Evolutionary conservation across 2,329 filamentous ascomycete species (phyloP).

Genomic region (Xylaria sp.): DNA sequence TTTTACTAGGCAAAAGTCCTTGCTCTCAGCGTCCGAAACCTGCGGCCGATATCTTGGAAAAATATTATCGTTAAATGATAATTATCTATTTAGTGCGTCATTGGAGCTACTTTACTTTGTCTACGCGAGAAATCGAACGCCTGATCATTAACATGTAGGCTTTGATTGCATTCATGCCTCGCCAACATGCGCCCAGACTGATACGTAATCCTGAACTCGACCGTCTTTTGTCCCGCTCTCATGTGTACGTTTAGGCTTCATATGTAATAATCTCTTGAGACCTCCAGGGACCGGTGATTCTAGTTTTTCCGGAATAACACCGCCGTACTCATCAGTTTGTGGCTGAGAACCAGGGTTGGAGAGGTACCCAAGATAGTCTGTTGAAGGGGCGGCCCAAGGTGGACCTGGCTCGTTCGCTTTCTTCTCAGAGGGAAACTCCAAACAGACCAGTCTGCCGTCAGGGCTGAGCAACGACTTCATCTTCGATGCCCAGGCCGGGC

Average conservation of each 20-base stretch:
- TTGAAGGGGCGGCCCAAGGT: constrained; percentile 75
- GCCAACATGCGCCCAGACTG: constrained; percentile 57
- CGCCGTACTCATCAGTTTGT: constrained; percentile 62
- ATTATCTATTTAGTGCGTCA: no score
- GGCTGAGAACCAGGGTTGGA: constrained; percentile 74
- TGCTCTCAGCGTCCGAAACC: no score
- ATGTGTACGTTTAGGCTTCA: constrained; percentile 63
- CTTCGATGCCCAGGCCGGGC: constrained; percentile 53
- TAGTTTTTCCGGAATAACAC: constrained; percentile 50
- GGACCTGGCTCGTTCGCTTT: constrained; percentile 72
- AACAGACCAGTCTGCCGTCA: constrained; percentile 65
- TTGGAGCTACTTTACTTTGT: no score
- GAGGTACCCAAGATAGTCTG: constrained; percentile 78
- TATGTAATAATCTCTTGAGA: constrained; percentile 58
- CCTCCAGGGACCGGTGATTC: constrained; percentile 52
- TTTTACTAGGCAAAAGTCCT: no score
- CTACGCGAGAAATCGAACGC: no score
- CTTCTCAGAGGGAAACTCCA: constrained; percentile 84
- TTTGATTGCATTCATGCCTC: neutral
- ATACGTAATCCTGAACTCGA: constrained; percentile 59
- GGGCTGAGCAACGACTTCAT: constrained; percentile 62
- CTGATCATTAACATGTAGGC: no score
- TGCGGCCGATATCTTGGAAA: no score
- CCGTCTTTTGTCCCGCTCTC: constrained; percentile 51
- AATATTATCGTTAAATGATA: no score